Conservation (phyloP, 306 rosid genomes). For the Fagus sylvatica region DNA sequence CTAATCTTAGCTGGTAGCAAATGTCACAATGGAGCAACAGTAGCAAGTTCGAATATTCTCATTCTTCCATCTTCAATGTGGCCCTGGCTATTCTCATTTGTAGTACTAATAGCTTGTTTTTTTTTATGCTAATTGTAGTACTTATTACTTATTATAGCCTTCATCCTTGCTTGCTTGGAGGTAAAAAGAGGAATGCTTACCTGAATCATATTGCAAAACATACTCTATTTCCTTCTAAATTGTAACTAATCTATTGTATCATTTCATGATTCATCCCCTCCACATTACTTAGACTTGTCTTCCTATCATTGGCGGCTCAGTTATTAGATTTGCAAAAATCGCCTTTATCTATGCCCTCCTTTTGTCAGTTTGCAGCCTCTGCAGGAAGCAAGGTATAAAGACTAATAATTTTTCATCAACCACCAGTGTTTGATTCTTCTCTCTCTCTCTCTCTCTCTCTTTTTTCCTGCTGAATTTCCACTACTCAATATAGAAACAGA, state of each 20-base stretch:
- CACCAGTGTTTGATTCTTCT: conserved; percentile 1
- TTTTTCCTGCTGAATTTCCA: background rate
- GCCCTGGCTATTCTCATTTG: background rate
- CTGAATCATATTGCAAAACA: conserved; percentile 9
- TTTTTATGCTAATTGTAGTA: too few relatives aligned
- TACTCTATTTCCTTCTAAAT: background rate
- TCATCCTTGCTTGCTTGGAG: conserved; percentile 16
- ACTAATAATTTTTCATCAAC: conserved; percentile 24
- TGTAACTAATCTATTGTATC: conserved; percentile 26
- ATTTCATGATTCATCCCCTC: conserved; percentile 14
- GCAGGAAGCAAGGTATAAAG: conserved; percentile 39
- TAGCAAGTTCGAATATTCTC: conserved; percentile 12
- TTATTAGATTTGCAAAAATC: conserved; percentile 24
- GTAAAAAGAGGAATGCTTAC: conserved; percentile 19
- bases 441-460: background rate
- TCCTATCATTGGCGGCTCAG: conserved; percentile 39
- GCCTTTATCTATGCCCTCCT: conserved; percentile 29
- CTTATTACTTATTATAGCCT: conserved; percentile 4
- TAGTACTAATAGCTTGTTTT: background rate
- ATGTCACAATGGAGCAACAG: conserved; percentile 1
- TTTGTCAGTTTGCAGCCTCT: conserved; percentile 59
- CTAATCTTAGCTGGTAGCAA: background rate
- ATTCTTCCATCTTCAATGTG: background rate
- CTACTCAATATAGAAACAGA: background rate
- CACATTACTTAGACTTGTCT: conserved; percentile 33